Percentiles rank a stretch among this genome's conserved stretches.
Evolutionary conservation across 495 filamentous ascomycete genomes (phyloP).

Genomic region (Penicillium desertorum): DNA sequence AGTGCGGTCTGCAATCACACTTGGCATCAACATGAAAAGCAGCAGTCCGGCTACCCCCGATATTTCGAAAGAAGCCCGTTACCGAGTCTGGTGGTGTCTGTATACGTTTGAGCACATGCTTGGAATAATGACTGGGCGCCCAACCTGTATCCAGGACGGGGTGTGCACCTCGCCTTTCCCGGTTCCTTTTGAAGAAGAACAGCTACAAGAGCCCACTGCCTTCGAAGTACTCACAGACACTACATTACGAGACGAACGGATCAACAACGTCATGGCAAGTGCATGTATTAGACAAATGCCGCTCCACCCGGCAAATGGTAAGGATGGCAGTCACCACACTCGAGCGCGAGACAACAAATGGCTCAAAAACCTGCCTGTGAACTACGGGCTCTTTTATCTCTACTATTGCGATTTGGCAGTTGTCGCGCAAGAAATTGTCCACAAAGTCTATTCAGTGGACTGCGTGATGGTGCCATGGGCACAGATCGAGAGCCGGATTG

Average conservation of each 20-base stretch:
- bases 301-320: constrained; percentile 35
- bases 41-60: constrained; percentile 49
- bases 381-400: constrained; percentile 48
- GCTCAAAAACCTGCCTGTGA: constrained; percentile 36
- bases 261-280: constrained; percentile 41
- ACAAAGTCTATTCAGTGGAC: constrained; percentile 58
- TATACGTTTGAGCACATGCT: constrained; percentile 61
- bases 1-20: constrained; percentile 57
- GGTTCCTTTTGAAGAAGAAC: constrained; percentile 55
- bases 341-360: constrained; percentile 27
- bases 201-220: constrained; percentile 35
- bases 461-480: constrained; percentile 56
- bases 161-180: constrained; percentile 63
- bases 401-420: constrained; percentile 51
- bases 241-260: constrained; percentile 36
- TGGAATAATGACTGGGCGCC: constrained; percentile 65
- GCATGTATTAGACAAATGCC: constrained; percentile 41
- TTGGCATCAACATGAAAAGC: constrained; percentile 65
- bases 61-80: constrained; percentile 60
- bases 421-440: constrained; percentile 55
- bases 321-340: constrained; percentile 24
- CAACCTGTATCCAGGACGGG: constrained; percentile 56
- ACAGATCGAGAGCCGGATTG: constrained; percentile 59
- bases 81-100: constrained; percentile 66
- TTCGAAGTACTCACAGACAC: constrained; percentile 35